Percentiles rank a stretch among this genome's conserved stretches.
Evolutionary conservation across 441 rosid species (phyloP).

Genomic region (Syzygium malaccense): DNA sequence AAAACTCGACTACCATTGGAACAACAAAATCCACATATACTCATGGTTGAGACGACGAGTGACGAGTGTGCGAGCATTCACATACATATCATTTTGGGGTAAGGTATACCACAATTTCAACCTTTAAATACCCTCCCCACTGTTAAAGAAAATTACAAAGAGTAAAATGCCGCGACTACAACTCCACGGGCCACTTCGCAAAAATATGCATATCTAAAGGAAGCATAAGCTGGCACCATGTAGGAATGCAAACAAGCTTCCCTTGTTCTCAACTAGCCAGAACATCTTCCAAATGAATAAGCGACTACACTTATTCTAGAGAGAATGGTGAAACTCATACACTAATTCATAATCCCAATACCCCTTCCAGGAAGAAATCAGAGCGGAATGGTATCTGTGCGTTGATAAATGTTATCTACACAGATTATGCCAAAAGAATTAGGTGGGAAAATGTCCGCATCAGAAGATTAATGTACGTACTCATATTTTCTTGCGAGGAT

Average conservation of each 20-base stretch:
- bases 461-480: slow-evolving; percentile 28
- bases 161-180: background rate
- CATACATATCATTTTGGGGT: background rate
- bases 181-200: background rate
- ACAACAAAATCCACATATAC: background rate
- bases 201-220: background rate
- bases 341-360: background rate
- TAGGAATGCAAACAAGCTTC: background rate
- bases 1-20: background rate
- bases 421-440: background rate
- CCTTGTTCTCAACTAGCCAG: background rate
- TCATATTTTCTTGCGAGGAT: slow-evolving; percentile 93
- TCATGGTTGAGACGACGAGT: background rate
- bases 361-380: background rate
- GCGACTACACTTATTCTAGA: background rate
- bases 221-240: background rate
- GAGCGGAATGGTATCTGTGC: background rate
- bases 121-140: background rate
- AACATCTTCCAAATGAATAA: background rate
- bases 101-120: background rate
- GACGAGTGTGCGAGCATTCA: background rate
- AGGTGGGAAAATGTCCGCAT: background rate
- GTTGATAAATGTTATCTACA: background rate
- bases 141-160: background rate
- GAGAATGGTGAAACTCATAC: background rate